phyloP scores from a whole-genome alignment of 345 rosid genomes.

The Hibiscus trionum region DNA sequence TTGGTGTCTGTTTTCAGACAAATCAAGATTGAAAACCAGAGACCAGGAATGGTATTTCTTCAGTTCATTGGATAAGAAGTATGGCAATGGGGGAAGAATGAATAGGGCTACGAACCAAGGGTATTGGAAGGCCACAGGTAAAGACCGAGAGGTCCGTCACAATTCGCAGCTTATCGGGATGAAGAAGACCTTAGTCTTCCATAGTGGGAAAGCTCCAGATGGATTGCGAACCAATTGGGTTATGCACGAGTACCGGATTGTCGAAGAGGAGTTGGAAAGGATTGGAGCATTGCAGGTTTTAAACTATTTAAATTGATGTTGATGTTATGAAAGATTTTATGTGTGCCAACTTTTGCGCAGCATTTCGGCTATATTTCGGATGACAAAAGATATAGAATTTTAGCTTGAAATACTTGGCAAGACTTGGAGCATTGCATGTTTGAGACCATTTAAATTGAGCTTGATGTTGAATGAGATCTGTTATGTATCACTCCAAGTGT shows the following conservation, averaged over 20 bases:
- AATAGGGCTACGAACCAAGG: neutral
- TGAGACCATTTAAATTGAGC: neutral
- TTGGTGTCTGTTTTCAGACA: slow-evolving; percentile 19
- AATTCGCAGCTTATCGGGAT: slow-evolving; percentile 36
- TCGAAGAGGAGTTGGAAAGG: slow-evolving; percentile 41
- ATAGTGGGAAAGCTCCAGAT: slow-evolving; percentile 54
- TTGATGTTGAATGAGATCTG: neutral
- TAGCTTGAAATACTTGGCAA: neutral
- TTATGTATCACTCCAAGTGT: neutral
- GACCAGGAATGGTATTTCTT: slow-evolving; percentile 84
- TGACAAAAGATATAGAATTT: neutral
- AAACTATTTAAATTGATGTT: neutral
- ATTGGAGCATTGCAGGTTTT: slow-evolving; percentile 41
- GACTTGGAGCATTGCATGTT: no score
- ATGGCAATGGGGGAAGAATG: slow-evolving; percentile 24
- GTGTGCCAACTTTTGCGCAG: neutral
- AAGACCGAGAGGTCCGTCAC: slow-evolving; percentile 39
- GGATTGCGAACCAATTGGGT: slow-evolving; percentile 72
- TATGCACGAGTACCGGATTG: slow-evolving; percentile 71
- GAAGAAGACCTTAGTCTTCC: slow-evolving; percentile 66
- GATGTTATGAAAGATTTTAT: neutral
- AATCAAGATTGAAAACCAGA: slow-evolving; percentile 53
- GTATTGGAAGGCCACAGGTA: slow-evolving; percentile 34
- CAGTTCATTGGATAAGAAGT: slow-evolving; percentile 68
- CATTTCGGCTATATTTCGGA: neutral